phyloP scores from a whole-genome alignment of 768 basidiomycete genomes.

The Auriscalpium vulgare region DNA sequence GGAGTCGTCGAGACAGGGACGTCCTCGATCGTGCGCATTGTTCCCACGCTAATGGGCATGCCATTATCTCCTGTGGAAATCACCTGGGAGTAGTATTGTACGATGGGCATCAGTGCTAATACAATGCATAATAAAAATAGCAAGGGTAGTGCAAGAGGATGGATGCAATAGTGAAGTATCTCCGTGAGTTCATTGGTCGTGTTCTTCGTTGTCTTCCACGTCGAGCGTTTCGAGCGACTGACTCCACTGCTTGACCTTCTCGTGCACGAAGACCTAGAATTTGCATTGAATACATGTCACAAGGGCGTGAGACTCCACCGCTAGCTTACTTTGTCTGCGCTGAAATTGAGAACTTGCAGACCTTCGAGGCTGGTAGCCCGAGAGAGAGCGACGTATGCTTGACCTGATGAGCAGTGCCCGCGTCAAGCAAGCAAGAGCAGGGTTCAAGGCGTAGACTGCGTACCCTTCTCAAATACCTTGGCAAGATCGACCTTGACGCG shows the following conservation, averaged over 20 bases:
- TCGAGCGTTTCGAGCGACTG: conserved; percentile 51
- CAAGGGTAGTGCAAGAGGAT: neutral
- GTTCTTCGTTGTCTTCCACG: conserved; percentile 2
- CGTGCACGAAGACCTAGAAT: conserved; percentile 10
- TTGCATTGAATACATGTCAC: neutral
- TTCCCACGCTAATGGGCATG: neutral
- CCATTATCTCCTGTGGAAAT: neutral
- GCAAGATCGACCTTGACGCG: conserved; percentile 91
- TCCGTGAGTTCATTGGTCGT: neutral
- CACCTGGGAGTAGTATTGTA: no score
- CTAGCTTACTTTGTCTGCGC: conserved; percentile 53
- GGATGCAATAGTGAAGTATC: neutral
- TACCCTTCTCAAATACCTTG: conserved; percentile 89
- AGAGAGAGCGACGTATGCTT: conserved; percentile 87
- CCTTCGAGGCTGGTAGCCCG: conserved; percentile 83
- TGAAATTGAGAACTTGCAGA: conserved; percentile 77
- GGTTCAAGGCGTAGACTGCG: conserved; percentile 7
- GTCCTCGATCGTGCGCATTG: no score
- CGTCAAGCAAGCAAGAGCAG: neutral
- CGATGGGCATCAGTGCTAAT: neutral
- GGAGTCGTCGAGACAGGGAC: no score
- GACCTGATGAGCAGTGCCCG: conserved; percentile 37
- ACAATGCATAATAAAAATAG: neutral
- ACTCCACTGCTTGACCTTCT: conserved; percentile 65
- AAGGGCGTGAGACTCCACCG: neutral